Conservation (phyloP, 257 asterid genomes). For the Voacanga thouarsii region DNA sequence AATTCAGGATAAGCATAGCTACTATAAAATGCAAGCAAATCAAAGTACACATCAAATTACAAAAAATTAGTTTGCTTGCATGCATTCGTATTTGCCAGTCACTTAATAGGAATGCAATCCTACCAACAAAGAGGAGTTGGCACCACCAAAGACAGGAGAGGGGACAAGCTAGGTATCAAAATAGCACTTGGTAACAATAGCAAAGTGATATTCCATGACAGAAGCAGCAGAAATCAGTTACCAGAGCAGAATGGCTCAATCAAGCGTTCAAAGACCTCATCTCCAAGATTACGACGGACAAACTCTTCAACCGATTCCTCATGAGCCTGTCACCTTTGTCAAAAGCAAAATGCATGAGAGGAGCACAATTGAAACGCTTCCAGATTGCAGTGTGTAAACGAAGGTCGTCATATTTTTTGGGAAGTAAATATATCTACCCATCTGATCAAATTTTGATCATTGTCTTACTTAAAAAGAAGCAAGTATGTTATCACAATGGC, state of each 20-base stretch:
- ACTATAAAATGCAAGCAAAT: neutral
- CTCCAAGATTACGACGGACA: conserved; percentile 92
- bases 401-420: neutral
- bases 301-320: conserved; percentile 98
- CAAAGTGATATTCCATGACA: neutral
- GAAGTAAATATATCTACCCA: neutral
- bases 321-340: conserved; percentile 70
- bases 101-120: neutral
- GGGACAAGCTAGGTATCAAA: neutral
- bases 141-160: neutral
- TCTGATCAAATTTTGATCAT: neutral
- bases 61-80: neutral
- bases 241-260: conserved; percentile 99
- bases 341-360: conserved; percentile 34
- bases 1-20: neutral
- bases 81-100: neutral
- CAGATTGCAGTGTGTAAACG: neutral
- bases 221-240: conserved; percentile 17
- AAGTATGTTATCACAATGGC: neutral
- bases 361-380: neutral
- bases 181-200: neutral
- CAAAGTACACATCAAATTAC: neutral
- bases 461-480: neutral
- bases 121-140: neutral
- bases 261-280: conserved; percentile 89